Percentiles rank a stretch among this genome's conserved stretches.
Conservation (phyloP, 176 grass and related monocot genomes). For the Musa beccarii region DNA sequence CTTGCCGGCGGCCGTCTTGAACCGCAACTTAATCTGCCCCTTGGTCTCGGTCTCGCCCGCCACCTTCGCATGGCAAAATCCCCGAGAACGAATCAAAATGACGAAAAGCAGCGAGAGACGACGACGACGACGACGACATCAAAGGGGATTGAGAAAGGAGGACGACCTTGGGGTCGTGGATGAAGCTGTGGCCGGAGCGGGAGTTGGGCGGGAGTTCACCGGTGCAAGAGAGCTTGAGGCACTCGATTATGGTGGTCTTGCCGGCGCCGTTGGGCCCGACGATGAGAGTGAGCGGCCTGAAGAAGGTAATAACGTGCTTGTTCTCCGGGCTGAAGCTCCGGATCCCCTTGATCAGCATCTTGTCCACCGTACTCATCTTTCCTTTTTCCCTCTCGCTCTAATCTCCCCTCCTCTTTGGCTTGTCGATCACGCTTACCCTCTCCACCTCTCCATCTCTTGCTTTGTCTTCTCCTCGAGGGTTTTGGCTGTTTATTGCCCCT, state of each 20-base stretch:
- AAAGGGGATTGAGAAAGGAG: not conserved
- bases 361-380: constrained; percentile 96
- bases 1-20: constrained; percentile 87
- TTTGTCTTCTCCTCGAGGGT: not conserved
- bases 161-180: constrained; percentile 80
- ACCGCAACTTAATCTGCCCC: constrained; percentile 82
- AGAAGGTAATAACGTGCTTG: constrained; percentile 98
- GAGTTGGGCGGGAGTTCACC: constrained; percentile 91
- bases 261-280: constrained; percentile 93
- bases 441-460: not conserved
- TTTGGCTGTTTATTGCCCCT: no score
- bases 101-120: not conserved
- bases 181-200: constrained; percentile 83
- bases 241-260: constrained; percentile 96
- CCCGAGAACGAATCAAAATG: not conserved
- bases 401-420: not conserved
- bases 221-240: constrained; percentile 91
- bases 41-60: constrained; percentile 89
- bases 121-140: not conserved
- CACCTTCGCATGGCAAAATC: constrained; percentile 36
- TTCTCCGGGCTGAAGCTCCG: constrained; percentile 98
- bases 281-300: constrained; percentile 94
- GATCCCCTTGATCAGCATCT: constrained; percentile 97
- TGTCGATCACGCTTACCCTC: not conserved
- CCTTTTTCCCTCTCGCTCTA: not conserved